phyloP scores from a whole-genome alignment of 495 filamentous ascomycete species.

The Hypoxylon cercidicola region DNA sequence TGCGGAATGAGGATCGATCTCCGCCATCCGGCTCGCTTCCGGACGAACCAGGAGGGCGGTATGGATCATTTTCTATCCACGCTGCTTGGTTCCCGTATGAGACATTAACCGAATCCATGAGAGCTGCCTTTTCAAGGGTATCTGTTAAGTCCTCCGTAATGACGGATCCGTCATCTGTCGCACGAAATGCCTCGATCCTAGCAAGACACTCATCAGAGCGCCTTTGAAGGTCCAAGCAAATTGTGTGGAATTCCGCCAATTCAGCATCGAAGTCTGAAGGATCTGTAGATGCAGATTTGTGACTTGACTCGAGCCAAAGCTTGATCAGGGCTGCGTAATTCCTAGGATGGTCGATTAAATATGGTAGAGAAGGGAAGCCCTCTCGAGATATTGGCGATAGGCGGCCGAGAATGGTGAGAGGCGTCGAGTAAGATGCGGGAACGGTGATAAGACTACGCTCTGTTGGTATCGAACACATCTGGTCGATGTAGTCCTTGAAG shows the following conservation, averaged over 20 bases:
- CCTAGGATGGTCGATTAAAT: slow-evolving; percentile 89
- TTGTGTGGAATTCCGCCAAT: slow-evolving; percentile 74
- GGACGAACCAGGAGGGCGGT: slow-evolving; percentile 56
- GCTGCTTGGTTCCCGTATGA: slow-evolving; percentile 46
- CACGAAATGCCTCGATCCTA: slow-evolving; percentile 51
- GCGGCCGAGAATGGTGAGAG: slow-evolving; percentile 87
- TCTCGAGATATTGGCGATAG: slow-evolving; percentile 85
- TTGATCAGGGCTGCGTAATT: slow-evolving; percentile 89
- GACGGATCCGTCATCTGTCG: slow-evolving; percentile 77
- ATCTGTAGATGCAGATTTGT: slow-evolving; percentile 52
- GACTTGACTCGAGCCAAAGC: slow-evolving; percentile 79
- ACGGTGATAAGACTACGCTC: slow-evolving; percentile 71
- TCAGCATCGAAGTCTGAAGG: slow-evolving; percentile 68
- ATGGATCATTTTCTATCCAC: slow-evolving; percentile 50
- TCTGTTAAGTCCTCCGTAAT: slow-evolving; percentile 77
- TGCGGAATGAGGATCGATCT: slow-evolving; percentile 52
- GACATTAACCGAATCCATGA: slow-evolving; percentile 51
- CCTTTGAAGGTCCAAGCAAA: slow-evolving; percentile 76
- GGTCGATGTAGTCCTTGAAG: slow-evolving; percentile 89
- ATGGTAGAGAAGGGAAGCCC: slow-evolving; percentile 93
- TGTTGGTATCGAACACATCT: slow-evolving; percentile 81
- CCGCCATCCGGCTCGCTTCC: slow-evolving; percentile 61
- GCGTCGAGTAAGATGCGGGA: slow-evolving; percentile 91
- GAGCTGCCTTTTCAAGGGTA: slow-evolving; percentile 73
- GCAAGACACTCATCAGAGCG: slow-evolving; percentile 78